Evolutionary conservation across 768 basidiomycete genomes (phyloP).

Genomic region (Psilocybe cubensis): DNA sequence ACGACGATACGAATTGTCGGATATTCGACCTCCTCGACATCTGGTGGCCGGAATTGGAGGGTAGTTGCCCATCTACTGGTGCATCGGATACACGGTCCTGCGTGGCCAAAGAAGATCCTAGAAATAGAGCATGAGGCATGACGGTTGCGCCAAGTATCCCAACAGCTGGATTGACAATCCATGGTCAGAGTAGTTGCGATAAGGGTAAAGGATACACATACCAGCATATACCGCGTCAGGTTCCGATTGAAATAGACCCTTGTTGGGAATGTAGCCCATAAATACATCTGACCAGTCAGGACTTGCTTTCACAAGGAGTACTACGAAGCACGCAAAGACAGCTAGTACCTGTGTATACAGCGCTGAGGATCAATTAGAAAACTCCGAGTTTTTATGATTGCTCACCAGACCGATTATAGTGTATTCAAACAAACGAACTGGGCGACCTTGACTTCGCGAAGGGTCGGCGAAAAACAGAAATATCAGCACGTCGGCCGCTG

Average conservation of each 20-base stretch:
- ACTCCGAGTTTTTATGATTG: constrained; percentile 23
- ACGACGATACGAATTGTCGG: constrained; percentile 17
- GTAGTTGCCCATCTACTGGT: constrained; percentile 11
- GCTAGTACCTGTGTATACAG: constrained; percentile 46
- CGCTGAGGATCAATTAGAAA: constrained; percentile 16
- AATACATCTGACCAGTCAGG: constrained; percentile 72
- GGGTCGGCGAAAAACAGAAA: constrained; percentile 67
- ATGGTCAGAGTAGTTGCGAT: neutral
- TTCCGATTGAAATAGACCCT: constrained; percentile 48
- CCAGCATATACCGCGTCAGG: constrained; percentile 56
- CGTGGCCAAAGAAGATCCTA: constrained; percentile 38
- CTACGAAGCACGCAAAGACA: constrained; percentile 69
- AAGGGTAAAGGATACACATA: constrained; percentile 30
- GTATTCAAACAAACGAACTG: constrained; percentile 61
- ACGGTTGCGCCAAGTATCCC: constrained; percentile 74
- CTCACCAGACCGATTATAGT: constrained; percentile 57
- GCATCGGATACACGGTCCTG: constrained; percentile 36
- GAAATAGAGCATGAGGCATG: constrained; percentile 71
- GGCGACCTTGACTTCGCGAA: constrained; percentile 49
- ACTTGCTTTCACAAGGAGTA: constrained; percentile 64
- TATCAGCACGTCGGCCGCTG: constrained; percentile 60
- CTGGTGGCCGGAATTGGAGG: constrained; percentile 6
- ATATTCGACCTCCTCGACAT: constrained; percentile 15
- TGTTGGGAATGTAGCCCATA: constrained; percentile 67
- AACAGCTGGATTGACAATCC: constrained; percentile 39